These are phyloP conservation scores for Ustilago loliicola DNA, from an alignment of 1,284 basidiomycete species.

Conservation along the genomic window DNA sequence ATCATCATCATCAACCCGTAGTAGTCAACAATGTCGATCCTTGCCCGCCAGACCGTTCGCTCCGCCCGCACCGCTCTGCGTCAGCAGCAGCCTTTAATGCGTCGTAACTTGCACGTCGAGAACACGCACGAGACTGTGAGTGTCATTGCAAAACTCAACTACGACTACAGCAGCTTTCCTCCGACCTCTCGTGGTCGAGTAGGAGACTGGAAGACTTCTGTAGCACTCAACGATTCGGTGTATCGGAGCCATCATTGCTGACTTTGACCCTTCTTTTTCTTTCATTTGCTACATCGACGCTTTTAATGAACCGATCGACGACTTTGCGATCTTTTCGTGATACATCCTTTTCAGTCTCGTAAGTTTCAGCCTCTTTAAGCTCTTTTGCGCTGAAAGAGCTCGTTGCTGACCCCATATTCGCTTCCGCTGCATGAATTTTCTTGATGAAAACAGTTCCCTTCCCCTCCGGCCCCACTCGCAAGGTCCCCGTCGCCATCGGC, in stretches of 20 bases:
- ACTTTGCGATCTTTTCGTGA: neutral
- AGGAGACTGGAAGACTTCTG: too few relatives aligned
- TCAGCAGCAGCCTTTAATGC: constrained; percentile 55
- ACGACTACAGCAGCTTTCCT: too few relatives aligned
- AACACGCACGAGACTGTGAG: constrained; percentile 68
- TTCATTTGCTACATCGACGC: too few relatives aligned
- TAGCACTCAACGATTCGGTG: neutral
- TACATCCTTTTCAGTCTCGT: constrained; percentile 19
- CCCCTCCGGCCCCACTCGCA: constrained; percentile 63
- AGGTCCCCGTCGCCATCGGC: constrained; percentile 60
- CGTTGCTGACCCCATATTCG: neutral
- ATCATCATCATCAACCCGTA: constrained; percentile 6
- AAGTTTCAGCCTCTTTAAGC: neutral
- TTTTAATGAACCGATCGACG: neutral
- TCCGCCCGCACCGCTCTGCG: constrained; percentile 58
- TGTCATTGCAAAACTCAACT: constrained; percentile 17
- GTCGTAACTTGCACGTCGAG: constrained; percentile 66
- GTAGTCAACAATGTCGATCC: constrained; percentile 52
- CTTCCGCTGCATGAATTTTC: neutral
- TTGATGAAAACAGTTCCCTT: constrained; percentile 62
- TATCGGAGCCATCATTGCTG: neutral
- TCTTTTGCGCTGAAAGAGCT: neutral
- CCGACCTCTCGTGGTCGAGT: too few relatives aligned
- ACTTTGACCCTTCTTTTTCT: neutral
- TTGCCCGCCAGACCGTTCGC: constrained; percentile 55